Evolutionary conservation across 1,139 yeast species (phyloP).

Genomic region (Sugiyamaella grinbergsii): DNA sequence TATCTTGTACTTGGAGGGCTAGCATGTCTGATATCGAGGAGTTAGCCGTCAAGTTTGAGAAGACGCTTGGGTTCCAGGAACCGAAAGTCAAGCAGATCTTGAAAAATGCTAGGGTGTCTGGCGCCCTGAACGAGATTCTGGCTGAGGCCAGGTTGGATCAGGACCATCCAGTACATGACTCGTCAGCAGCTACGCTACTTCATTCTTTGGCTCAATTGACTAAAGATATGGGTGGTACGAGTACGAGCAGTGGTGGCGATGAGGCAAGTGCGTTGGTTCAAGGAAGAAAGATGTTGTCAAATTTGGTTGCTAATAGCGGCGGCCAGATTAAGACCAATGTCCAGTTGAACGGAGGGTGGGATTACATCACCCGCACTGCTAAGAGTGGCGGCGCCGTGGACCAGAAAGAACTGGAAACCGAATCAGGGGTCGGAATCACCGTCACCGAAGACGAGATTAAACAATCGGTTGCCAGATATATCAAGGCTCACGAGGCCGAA

Average conservation of each 20-base stretch:
- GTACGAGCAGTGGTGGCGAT: conserved; percentile 28
- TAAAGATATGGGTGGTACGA: too few relatives aligned
- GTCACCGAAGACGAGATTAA: conserved; percentile 68
- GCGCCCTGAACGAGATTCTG: conserved; percentile 59
- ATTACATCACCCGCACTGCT: conserved; percentile 51
- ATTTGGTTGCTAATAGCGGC: conserved; percentile 65
- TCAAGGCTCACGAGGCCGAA: conserved; percentile 58
- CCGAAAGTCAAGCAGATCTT: conserved; percentile 56
- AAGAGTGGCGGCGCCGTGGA: conserved; percentile 48
- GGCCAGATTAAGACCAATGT: conserved; percentile 59
- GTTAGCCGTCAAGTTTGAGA: conserved; percentile 51
- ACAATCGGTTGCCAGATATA: conserved; percentile 57
- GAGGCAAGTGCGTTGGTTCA: conserved; percentile 26
- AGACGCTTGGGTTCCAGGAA: conserved; percentile 56
- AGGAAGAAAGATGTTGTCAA: conserved; percentile 55
- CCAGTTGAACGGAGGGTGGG: conserved; percentile 80
- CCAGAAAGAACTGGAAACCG: conserved; percentile 54
- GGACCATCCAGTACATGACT: conserved; percentile 31
- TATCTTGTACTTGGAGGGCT: too few relatives aligned
- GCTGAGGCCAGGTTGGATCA: conserved; percentile 50
- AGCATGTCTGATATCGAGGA: conserved; percentile 32
- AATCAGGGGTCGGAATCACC: conserved; percentile 81
- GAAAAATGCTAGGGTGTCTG: conserved; percentile 82
- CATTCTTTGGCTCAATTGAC: conserved; percentile 69
- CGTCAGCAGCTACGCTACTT: conserved; percentile 54